Base-by-base conservation (phyloP, 2,329 filamentous ascomycete species). In the Colletotrichum horii region DNA sequence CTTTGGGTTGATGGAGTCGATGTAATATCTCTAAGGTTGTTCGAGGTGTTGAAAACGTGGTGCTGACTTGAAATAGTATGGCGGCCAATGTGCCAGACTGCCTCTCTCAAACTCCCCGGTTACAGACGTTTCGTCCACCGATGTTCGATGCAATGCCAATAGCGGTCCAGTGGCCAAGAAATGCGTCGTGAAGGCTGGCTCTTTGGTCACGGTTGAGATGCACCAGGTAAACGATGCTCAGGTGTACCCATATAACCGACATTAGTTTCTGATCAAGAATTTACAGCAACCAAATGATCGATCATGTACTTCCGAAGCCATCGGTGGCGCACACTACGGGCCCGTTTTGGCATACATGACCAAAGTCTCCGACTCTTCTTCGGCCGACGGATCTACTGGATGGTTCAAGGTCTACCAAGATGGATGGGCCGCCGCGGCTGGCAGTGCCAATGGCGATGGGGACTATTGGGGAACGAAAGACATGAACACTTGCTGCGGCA, bases 401-500 rank as follows among this genome's bases (percentile, higher is more conserved):
- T 90, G 88, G 88, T 90, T 90, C 84, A 91, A 91, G 82, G 83
- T 90, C 78, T 88, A 84, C 79, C 83, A 87, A 76, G 82, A 86
- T 78, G 84, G 85, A 6, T 84, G 82, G 75, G 68, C 71, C 34
- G 66, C 52, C 11, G 82, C 82, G 74, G 61, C 80, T 36, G 62
- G 67, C 22, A 82, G 83, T 24, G 75, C 78, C 48, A 87, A 86
- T 56, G 86, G 87, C 16, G 72, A 70, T 15, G 67, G 66, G 8
- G 69, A 77, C 28, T 66, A 68, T 32, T 78, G 76, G 76, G 76
- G 74, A 8, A 71, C 75, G 12, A 76, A 77, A 58, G 69, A 74
- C 58, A 70, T 77, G 66, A 77, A 77, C 70, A 66, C 56, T 28
- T 74, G 70, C 65, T 77, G 76, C 38, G 74, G 76, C 22, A 69